phyloP scores from a whole-genome alignment of 2,329 filamentous ascomycete species.

The Microcyclosporella mali region DNA sequence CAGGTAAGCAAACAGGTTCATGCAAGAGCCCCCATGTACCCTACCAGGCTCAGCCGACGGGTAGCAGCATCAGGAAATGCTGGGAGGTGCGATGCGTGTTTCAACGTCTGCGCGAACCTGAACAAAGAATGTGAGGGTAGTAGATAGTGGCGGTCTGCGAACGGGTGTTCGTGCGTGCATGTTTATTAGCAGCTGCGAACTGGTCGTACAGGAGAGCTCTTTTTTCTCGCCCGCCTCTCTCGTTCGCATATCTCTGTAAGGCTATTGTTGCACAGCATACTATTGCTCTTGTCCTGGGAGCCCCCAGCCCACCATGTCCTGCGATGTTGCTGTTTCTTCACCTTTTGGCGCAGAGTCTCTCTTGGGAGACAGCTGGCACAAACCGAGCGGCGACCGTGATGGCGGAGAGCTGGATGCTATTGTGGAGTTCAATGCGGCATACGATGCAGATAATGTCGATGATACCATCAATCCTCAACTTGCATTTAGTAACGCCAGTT shows the following conservation, averaged over 20 bases:
- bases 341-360: constrained; percentile 13
- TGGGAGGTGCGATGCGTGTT: constrained; percentile 10
- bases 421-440: constrained; percentile 17
- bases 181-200: constrained; percentile 10
- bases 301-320: constrained; percentile 17
- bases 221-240: constrained; percentile 5
- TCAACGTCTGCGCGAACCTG: constrained; percentile 13
- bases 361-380: constrained; percentile 11
- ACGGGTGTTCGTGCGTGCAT: constrained; percentile 14
- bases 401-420: constrained; percentile 11
- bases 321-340: constrained; percentile 11
- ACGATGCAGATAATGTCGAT: constrained; percentile 4
- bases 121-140: constrained; percentile 16
- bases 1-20: constrained; percentile 9
- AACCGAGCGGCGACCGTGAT: constrained; percentile 4
- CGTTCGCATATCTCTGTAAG: background rate
- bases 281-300: background rate
- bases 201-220: constrained; percentile 13
- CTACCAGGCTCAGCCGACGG: constrained; percentile 7
- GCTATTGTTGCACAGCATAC: constrained; percentile 2
- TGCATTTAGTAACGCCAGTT: constrained; percentile 9
- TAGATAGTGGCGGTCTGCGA: constrained; percentile 13
- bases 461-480: constrained; percentile 12
- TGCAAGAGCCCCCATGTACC: constrained; percentile 1
- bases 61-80: constrained; percentile 8